Conservation (phyloP, 768 basidiomycete species). For the Collybia nuda region DNA sequence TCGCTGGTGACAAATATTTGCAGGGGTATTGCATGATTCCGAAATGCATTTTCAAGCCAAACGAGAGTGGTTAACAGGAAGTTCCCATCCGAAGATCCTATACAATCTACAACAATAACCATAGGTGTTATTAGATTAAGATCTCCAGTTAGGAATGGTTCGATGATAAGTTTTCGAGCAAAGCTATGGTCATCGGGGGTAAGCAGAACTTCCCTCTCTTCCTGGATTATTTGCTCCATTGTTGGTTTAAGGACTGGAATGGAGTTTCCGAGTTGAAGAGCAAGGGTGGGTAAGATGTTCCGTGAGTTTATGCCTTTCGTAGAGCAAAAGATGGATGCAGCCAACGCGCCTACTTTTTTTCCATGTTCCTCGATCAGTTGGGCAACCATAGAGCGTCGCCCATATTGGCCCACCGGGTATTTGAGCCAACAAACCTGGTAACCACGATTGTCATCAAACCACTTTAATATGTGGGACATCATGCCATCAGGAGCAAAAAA, state of each 20-base stretch:
- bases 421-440: slow-evolving; percentile 13
- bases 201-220: slow-evolving; percentile 13
- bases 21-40: slow-evolving; percentile 12
- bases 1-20: slow-evolving; percentile 15
- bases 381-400: slow-evolving; percentile 8
- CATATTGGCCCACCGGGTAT: slow-evolving; percentile 13
- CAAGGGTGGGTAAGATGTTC: slow-evolving; percentile 10
- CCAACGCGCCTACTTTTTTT: slow-evolving; percentile 7
- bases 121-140: slow-evolving; percentile 9
- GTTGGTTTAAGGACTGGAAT: slow-evolving; percentile 13
- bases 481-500: slow-evolving; percentile 11
- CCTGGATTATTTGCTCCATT: slow-evolving; percentile 16
- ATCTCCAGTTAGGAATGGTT: slow-evolving; percentile 13
- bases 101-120: slow-evolving; percentile 14
- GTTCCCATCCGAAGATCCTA: slow-evolving; percentile 9
- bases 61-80: slow-evolving; percentile 11
- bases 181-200: slow-evolving; percentile 9
- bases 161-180: slow-evolving; percentile 12
- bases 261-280: slow-evolving; percentile 12
- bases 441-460: slow-evolving; percentile 12
- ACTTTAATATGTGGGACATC: slow-evolving; percentile 9
- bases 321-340: slow-evolving; percentile 7
- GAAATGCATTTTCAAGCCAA: slow-evolving; percentile 14
- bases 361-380: slow-evolving; percentile 9
- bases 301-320: slow-evolving; percentile 3